Evolutionary conservation across 23 red algal species (phyloP), one percentile per base, ranked within the genome.

Genomic region (Chondrus crispus): DNA sequence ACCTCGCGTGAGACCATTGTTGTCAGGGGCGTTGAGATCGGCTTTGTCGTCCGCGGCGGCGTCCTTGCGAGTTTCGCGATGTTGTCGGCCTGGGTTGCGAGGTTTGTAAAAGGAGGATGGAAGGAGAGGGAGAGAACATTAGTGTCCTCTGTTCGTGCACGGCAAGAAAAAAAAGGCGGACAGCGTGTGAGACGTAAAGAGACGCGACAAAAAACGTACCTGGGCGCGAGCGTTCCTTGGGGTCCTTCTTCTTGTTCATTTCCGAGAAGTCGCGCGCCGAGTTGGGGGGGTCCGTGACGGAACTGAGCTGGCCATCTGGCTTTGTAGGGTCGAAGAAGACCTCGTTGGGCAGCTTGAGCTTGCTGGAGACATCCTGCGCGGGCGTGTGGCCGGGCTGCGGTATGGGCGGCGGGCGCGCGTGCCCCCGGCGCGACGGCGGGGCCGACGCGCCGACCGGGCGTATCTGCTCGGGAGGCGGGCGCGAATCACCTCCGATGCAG

Each of bases 281-380:
- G 16, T 55, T 75, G 4, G 87, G 72, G 29, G 87, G 87, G 58
- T 90, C 87, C 4, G 87, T 90, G 29, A 90, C 74, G 42, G 87
- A 90, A 37, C 87, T 90, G 8, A 90, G 71, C 54, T 90, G 87
- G 22, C 87, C 87, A 30, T 90, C 87, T 36, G 87, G 87, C 41
- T 90, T 90, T 53, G 87, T 66, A 20, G 87, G 87, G 70, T 90
- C 87, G 87, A 90, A 90, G 41, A 90, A 90, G 5, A 90, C 87
- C 60, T 90, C 87, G 35, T 49, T 90, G 36, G 87, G 87, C 28
- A 80, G 62, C 87, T 90, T 90, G 62, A 90, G 69, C 87, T 90
- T 90, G 30, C 24, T 51, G 41, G 70, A 60, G 36, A 53, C 44
- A 51, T 63, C 45, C 3, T 20, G 38, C 44, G 87, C 28, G 62